Percentiles rank a stretch among this genome's conserved stretches.
phyloP scores from a whole-genome alignment of 306 rosid genomes.

The Alnus glutinosa region DNA sequence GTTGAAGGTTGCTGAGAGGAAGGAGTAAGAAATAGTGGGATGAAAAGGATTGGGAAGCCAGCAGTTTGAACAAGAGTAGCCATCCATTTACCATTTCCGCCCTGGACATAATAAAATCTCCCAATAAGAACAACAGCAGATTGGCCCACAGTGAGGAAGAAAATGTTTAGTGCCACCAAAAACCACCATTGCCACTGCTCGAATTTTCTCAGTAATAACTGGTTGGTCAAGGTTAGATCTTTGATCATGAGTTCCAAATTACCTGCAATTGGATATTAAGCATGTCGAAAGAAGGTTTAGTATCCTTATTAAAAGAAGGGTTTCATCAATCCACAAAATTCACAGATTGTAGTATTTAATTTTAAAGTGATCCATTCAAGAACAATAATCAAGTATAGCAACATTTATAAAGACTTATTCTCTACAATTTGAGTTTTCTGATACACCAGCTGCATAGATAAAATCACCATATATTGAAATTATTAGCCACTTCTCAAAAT shows the following conservation, averaged over 20 bases:
- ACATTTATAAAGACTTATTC: background rate
- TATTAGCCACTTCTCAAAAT: background rate
- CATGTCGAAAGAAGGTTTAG: background rate
- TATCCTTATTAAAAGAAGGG: background rate
- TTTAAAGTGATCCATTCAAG: background rate
- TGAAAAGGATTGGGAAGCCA: constrained; percentile 67
- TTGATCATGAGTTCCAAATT: constrained; percentile 49
- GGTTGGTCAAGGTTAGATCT: constrained; percentile 29
- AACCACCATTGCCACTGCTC: constrained; percentile 92
- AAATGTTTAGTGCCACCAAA: constrained; percentile 59
- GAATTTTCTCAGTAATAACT: constrained; percentile 39
- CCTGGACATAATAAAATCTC: constrained; percentile 79
- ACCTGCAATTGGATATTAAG: constrained; percentile 37
- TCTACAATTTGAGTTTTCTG: background rate
- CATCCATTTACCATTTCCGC: constrained; percentile 92
- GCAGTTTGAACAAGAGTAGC: constrained; percentile 87
- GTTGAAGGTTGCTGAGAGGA: constrained; percentile 42
- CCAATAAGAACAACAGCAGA: constrained; percentile 81
- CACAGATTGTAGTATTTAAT: background rate
- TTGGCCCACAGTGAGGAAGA: constrained; percentile 73
- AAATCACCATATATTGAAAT: background rate
- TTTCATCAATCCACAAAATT: background rate
- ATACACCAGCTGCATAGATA: background rate
- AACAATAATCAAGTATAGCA: background rate
- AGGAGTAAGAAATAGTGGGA: constrained; percentile 56